phyloP scores from a whole-genome alignment of 192 early-diverging fungal genomes.

The Oehlia diaphana region DNA sequence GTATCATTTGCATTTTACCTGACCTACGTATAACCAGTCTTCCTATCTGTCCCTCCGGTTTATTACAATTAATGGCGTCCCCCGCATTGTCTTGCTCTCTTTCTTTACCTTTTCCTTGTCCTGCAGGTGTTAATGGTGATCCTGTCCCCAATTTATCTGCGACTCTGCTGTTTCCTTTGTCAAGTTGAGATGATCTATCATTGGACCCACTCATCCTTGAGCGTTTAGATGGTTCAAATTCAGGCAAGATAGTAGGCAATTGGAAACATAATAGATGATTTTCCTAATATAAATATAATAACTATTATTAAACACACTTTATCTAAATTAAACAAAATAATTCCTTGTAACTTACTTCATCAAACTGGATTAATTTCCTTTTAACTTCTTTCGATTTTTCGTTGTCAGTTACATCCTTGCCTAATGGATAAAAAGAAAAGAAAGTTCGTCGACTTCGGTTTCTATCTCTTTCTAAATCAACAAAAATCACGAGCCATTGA shows the following conservation, averaged over 20 bases:
- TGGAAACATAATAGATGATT: conserved; percentile 15
- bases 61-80: background rate
- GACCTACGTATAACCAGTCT: background rate
- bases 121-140: background rate
- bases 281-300: background rate
- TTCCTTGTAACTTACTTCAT: background rate
- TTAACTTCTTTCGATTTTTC: background rate
- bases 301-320: background rate
- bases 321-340: background rate
- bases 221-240: conserved; percentile 13
- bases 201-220: background rate
- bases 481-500: conserved; percentile 15
- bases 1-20: conserved; percentile 10
- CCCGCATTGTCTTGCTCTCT: background rate
- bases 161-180: background rate
- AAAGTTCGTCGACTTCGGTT: conserved; percentile 20
- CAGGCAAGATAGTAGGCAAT: conserved; percentile 1
- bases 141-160: background rate
- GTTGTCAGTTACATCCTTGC: background rate
- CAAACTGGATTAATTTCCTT: background rate
- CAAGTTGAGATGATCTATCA: background rate
- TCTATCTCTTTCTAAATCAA: conserved; percentile 23
- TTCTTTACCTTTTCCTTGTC: background rate
- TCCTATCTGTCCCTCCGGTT: conserved; percentile 14
- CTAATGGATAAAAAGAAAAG: conserved; percentile 23